Percentiles rank a stretch among this genome's conserved stretches.
phyloP scores from a whole-genome alignment of 768 basidiomycete species.

The Boletus coccyginus region DNA sequence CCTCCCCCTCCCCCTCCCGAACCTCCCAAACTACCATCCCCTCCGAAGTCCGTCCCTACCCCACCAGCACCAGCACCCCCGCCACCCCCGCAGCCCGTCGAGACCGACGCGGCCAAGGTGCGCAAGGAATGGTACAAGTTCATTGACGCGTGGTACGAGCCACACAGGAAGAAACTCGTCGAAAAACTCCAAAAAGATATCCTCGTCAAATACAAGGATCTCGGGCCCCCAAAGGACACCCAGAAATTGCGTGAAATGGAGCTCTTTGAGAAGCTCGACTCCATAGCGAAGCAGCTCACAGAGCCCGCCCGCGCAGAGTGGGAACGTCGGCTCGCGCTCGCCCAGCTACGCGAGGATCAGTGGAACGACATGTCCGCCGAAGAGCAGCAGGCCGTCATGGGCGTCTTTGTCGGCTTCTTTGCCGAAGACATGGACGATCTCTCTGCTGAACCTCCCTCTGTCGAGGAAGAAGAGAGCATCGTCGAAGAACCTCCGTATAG shows the following conservation, averaged over 20 bases:
- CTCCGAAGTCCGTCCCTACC: conserved; percentile 7
- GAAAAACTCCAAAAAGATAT: conserved; percentile 33
- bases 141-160: conserved; percentile 29
- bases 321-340: conserved; percentile 32
- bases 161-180: conserved; percentile 26
- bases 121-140: conserved; percentile 32
- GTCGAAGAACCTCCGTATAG: conserved; percentile 17
- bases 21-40: conserved; percentile 10
- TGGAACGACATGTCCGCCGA: conserved; percentile 32
- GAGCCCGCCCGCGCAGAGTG: conserved; percentile 33
- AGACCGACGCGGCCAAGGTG: conserved; percentile 22
- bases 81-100: conserved; percentile 16
- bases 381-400: conserved; percentile 31
- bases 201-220: conserved; percentile 30
- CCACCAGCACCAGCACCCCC: conserved; percentile 10
- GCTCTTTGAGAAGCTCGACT: conserved; percentile 23
- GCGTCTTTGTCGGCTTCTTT: conserved; percentile 31
- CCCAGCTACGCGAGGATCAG: conserved; percentile 28
- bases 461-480: conserved; percentile 20
- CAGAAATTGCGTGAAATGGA: conserved; percentile 31
- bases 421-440: conserved; percentile 18
- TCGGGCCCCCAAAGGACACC: conserved; percentile 22
- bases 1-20: conserved; percentile 13
- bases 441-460: conserved; percentile 2
- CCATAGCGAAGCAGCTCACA: conserved; percentile 23